Conservation (phyloP, 371 early-diverging fungal genomes). For the Zychaea mexicana region DNA sequence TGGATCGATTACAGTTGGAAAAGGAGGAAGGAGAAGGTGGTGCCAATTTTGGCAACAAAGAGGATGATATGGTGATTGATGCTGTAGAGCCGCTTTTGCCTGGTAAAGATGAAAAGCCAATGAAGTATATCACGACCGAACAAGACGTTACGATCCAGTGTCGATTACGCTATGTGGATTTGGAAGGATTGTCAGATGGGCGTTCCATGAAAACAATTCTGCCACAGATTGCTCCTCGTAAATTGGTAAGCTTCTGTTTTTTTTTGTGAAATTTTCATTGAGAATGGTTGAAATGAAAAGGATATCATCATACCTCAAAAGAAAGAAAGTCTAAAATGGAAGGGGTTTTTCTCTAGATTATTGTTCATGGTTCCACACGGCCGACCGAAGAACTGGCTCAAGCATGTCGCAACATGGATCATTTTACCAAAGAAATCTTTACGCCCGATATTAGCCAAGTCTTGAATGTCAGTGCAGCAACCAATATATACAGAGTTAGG, state of each 20-base stretch:
- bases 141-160: constrained; percentile 69
- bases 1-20: constrained; percentile 37
- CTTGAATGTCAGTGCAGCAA: constrained; percentile 87
- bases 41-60: constrained; percentile 54
- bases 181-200: constrained; percentile 92
- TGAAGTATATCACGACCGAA: constrained; percentile 70
- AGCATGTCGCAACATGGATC: constrained; percentile 58
- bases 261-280: not conserved
- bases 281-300: no score
- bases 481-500: constrained; percentile 78
- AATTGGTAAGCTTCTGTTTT: constrained; percentile 61
- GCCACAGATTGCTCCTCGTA: constrained; percentile 81
- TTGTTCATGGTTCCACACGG: constrained; percentile 78
- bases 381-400: constrained; percentile 67
- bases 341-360: constrained; percentile 55
- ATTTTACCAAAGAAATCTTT: constrained; percentile 82
- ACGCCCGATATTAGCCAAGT: constrained; percentile 80
- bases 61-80: constrained; percentile 41
- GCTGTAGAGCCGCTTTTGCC: constrained; percentile 49
- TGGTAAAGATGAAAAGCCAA: constrained; percentile 63
- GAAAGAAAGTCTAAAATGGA: no score
- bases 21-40: constrained; percentile 46
- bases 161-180: constrained; percentile 80
- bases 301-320: no score
- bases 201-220: constrained; percentile 85